Percentiles rank a stretch among this genome's conserved stretches.
These are phyloP conservation scores for Sphagnum tenellum DNA, from an alignment of 225 moss, liverwort and hornwort species.

Conservation along the genomic window DNA sequence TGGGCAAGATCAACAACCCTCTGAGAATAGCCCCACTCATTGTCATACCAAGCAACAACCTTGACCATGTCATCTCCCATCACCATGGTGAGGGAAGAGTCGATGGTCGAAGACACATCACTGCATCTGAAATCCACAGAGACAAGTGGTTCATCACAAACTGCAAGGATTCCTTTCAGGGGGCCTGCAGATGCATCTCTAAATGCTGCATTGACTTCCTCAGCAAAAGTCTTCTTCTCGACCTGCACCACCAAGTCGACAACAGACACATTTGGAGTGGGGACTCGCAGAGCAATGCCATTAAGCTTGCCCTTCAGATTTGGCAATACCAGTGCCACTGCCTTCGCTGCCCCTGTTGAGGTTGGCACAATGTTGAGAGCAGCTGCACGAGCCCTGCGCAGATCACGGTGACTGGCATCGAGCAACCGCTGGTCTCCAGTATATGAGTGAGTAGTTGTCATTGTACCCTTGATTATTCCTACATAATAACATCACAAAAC, in stretches of 20 bases:
- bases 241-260: slow-evolving; percentile 42
- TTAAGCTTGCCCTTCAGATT: slow-evolving; percentile 50
- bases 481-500: background rate
- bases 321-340: slow-evolving; percentile 41
- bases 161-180: slow-evolving; percentile 37
- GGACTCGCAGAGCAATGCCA: slow-evolving; percentile 48
- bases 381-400: slow-evolving; percentile 49
- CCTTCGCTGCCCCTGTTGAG: slow-evolving; percentile 49
- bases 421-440: slow-evolving; percentile 46
- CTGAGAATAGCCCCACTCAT: slow-evolving; percentile 59
- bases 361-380: slow-evolving; percentile 51
- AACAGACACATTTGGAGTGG: slow-evolving; percentile 54
- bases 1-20: slow-evolving; percentile 52
- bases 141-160: slow-evolving; percentile 43
- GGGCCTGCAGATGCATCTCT: slow-evolving; percentile 29
- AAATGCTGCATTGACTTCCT: slow-evolving; percentile 42
- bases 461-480: slow-evolving; percentile 47
- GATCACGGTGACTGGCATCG: slow-evolving; percentile 50
- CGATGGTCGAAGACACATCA: slow-evolving; percentile 45
- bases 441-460: slow-evolving; percentile 54
- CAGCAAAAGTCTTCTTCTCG: slow-evolving; percentile 38
- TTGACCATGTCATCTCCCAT: slow-evolving; percentile 60
- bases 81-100: slow-evolving; percentile 49
- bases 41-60: slow-evolving; percentile 57
- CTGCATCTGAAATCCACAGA: slow-evolving; percentile 49